These are phyloP conservation scores for Ogataea angusta DNA, from an alignment of 805 yeast species.

Conservation along the genomic window DNA sequence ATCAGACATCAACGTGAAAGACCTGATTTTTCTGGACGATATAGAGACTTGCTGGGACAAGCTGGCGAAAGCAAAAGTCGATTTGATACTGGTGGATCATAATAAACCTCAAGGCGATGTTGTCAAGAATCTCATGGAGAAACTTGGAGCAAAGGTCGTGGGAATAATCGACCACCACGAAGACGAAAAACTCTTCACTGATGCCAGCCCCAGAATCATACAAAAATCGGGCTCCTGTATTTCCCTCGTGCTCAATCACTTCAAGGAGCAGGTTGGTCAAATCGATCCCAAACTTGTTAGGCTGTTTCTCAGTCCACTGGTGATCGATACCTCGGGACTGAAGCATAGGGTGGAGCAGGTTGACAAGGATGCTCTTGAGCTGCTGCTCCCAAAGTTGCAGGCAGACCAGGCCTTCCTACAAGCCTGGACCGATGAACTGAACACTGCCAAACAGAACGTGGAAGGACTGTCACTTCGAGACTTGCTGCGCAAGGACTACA, in stretches of 20 bases:
- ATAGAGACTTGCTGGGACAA: slow-evolving; percentile 28
- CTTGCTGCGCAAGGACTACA: slow-evolving; percentile 79
- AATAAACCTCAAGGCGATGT: slow-evolving; percentile 58
- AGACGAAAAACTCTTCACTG: slow-evolving; percentile 51
- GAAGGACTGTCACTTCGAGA: slow-evolving; percentile 57
- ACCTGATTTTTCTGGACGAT: slow-evolving; percentile 69
- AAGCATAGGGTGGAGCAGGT: slow-evolving; percentile 55
- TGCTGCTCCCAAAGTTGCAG: slow-evolving; percentile 28
- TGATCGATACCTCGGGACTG: slow-evolving; percentile 75
- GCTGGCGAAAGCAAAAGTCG: slow-evolving; percentile 22
- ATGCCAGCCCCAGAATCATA: slow-evolving; percentile 62
- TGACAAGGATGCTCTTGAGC: slow-evolving; percentile 47
- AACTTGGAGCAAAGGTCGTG: slow-evolving; percentile 34
- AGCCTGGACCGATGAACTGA: slow-evolving; percentile 28
- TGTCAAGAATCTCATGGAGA: slow-evolving; percentile 29
- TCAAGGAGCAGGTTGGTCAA: slow-evolving; percentile 8
- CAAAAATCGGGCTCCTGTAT: slow-evolving; percentile 74
- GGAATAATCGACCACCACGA: slow-evolving; percentile 88
- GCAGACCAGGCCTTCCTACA: slow-evolving; percentile 19
- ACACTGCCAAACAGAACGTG: slow-evolving; percentile 57
- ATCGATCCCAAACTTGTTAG: slow-evolving; percentile 30
- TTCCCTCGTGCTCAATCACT: slow-evolving; percentile 61
- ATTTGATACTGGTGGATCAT: slow-evolving; percentile 77
- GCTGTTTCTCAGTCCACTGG: slow-evolving; percentile 57
- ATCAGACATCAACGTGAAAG: slow-evolving; percentile 44